Evolutionary conservation across 208 protist species (phyloP).

Genomic region (Trypanosoma melophagium): DNA sequence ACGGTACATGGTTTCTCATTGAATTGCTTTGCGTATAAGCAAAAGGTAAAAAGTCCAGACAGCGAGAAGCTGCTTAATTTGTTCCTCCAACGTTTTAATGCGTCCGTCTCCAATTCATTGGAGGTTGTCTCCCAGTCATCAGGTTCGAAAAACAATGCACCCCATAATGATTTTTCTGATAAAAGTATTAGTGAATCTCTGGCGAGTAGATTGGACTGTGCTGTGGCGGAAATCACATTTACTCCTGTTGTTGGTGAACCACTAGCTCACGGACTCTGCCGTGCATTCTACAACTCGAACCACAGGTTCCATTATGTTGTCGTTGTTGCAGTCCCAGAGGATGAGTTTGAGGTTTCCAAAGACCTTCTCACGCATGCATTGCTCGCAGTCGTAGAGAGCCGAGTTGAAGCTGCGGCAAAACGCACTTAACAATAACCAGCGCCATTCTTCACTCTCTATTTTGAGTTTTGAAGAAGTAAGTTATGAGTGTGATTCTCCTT

Average conservation of each 20-base stretch:
- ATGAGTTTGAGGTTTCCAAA: constrained; percentile 61
- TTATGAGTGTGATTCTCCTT: too few species aligned
- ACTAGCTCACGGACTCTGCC: constrained; percentile 69
- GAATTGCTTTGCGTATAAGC: constrained; percentile 82
- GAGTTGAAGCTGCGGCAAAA: constrained; percentile 66
- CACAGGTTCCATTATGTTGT: constrained; percentile 75
- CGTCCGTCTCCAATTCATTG: constrained; percentile 72
- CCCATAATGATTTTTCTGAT: constrained; percentile 11
- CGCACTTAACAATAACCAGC: constrained; percentile 28
- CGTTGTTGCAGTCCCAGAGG: constrained; percentile 70
- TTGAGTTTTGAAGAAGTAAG: too few species aligned
- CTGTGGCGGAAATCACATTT: constrained; percentile 76
- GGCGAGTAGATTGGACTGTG: constrained; percentile 53
- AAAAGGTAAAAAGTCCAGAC: constrained; percentile 59
- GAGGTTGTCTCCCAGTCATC: constrained; percentile 36
- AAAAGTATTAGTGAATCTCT: constrained; percentile 40
- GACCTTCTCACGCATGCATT: constrained; percentile 73
- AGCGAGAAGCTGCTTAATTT: constrained; percentile 56
- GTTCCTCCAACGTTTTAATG: constrained; percentile 80
- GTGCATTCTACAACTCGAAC: constrained; percentile 82
- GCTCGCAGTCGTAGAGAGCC: constrained; percentile 68
- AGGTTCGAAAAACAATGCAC: background rate
- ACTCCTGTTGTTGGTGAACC: constrained; percentile 50
- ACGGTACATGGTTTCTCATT: constrained; percentile 74
- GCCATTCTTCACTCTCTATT: too few species aligned